These are phyloP conservation scores for Rutidosis leptorrhynchoides DNA, from an alignment of 129 eudicot species.

Conservation along the genomic window DNA sequence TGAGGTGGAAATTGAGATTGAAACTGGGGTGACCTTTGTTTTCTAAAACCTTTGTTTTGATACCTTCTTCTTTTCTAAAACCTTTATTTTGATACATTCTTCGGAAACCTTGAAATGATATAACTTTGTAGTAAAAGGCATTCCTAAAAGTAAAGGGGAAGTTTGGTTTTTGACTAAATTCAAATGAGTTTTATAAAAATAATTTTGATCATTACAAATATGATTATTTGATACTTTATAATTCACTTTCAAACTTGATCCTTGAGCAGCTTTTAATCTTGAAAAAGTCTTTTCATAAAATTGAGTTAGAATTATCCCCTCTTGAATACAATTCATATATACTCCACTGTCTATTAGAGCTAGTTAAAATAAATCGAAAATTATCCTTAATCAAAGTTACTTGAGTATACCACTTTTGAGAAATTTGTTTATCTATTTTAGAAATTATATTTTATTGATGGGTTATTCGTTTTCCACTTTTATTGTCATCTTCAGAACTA, in stretches of 20 bases:
- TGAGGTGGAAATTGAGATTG: too few relatives aligned
- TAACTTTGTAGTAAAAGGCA: background rate
- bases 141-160: background rate
- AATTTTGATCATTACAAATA: too few relatives aligned
- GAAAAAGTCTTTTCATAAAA: background rate
- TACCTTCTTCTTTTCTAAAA: background rate
- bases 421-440: too few relatives aligned
- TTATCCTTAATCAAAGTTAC: background rate
- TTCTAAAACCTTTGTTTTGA: too few relatives aligned
- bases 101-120: background rate
- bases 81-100: background rate
- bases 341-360: background rate
- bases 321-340: conserved; percentile 1
- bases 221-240: too few relatives aligned
- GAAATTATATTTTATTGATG: too few relatives aligned
- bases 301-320: too few relatives aligned
- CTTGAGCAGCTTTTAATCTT: background rate
- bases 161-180: background rate
- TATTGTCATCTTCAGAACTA: too few relatives aligned
- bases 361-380: background rate
- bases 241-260: too few relatives aligned
- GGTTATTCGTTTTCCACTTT: background rate
- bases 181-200: background rate
- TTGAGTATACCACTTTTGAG: background rate
- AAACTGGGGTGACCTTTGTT: too few relatives aligned